Base-by-base conservation (phyloP, 192 early-diverging fungal species). In the Podila epigama region DNA sequence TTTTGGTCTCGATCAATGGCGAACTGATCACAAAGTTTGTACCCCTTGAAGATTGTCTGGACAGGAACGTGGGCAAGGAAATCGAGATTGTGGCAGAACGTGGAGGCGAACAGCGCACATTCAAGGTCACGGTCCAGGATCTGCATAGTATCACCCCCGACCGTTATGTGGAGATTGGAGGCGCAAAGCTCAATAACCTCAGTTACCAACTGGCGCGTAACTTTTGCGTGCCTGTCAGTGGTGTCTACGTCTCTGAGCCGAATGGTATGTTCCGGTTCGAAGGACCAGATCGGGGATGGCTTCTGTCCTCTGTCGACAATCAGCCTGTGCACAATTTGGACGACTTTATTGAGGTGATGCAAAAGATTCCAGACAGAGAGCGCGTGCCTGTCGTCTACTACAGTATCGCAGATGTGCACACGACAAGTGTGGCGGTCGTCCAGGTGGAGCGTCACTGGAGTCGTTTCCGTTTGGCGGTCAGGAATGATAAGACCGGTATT, bases 101-200 rank as follows among this genome's bases (percentile, higher is more conserved):
- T n/a, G 93, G 93, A 41, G 93, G 93, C 29, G 80, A 87, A 59
- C 79, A 81, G 20, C 78, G 91, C 70, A 81, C 84, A 32, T 84
- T 92, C 52, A 75, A 54, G 9, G 80, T 93, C 50, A 29, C 29
- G 5, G 91, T 93, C 6, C 83, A 89, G 35, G 88, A 94, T 67
- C 75, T 94, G n/a, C 91, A 94, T 70, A 79, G 85, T n/a, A 89
- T 93, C 68, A 94, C 95, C 1, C 94, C 95, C 7, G 89, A 94
- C 68, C 85, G 91, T 12, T 93, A 90, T 81, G 88, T 98, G 5
- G 89, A 94, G 68, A 87, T 95, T 61, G 95, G 95, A 55, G 94
- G 94, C 18, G 89, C 87, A 29, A 92, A 90, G 62, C 70, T 92
- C 31, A 86, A 92, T 71, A 79, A 90, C 55, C 81, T 94, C 2